Conservation (phyloP, 169 alveolate genomes). For the Theileria sp. region DNA sequence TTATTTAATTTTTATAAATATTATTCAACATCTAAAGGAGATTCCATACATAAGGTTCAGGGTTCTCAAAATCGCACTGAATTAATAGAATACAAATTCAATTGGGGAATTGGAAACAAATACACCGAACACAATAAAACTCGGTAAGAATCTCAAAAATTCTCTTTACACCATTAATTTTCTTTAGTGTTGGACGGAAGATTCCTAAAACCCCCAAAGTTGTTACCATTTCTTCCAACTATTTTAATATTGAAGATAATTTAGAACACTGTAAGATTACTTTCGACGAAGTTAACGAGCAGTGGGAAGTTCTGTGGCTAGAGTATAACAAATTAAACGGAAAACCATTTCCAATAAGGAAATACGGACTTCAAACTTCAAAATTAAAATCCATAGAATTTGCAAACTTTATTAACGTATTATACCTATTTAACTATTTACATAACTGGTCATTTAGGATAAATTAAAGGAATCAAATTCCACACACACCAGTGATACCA, state of each 20-base stretch:
- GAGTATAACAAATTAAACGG: constrained; percentile 74
- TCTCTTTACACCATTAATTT: neutral
- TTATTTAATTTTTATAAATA: too few species aligned
- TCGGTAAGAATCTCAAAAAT: constrained; percentile 46
- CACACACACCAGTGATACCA: constrained; percentile 6
- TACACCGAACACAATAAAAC: constrained; percentile 71
- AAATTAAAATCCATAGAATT: constrained; percentile 67
- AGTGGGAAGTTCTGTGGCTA: constrained; percentile 81
- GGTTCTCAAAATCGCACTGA: neutral
- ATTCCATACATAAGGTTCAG: neutral
- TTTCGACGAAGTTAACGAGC: constrained; percentile 73
- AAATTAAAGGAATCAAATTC: neutral
- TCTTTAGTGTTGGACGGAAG: constrained; percentile 68
- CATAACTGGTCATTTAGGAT: neutral
- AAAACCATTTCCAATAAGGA: constrained; percentile 76
- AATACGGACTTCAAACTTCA: constrained; percentile 74
- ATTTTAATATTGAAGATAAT: constrained; percentile 62
- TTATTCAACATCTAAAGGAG: neutral
- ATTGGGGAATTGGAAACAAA: constrained; percentile 80
- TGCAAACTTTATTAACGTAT: constrained; percentile 65
- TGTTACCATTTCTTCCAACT: constrained; percentile 64
- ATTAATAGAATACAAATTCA: constrained; percentile 66
- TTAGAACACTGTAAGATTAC: constrained; percentile 60
- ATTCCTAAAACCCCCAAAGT: constrained; percentile 62
- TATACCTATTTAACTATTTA: constrained; percentile 4